Evolutionary conservation across 2,329 filamentous ascomycete species (phyloP), one percentile per base, ranked within the genome.

Genomic region (Penicillium crustosum): DNA sequence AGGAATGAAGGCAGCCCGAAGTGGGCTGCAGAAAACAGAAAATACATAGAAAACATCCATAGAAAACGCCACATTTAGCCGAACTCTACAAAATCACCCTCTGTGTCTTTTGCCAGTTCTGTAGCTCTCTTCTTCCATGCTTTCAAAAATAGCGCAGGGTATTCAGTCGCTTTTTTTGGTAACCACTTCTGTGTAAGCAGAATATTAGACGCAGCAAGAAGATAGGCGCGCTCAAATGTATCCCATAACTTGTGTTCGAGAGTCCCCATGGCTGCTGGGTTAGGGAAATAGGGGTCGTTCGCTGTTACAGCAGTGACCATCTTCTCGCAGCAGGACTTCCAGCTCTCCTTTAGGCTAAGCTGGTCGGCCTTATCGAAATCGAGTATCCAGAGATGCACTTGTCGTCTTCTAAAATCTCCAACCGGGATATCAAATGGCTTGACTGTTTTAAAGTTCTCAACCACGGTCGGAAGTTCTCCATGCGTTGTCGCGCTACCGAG

Each of bases 231-330:
- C 19, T 48, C 29, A n/a, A 48, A 48, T n/a, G 13, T 13, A 33
- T 35, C 45, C 45, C 31, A 48, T 17, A 48, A n/a, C 13, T 17
- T 48, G 15, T 35, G 19, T 48, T 48, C 45, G 5, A 48, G 29
- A 6, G 13, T 23, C n/a, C 31, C 45, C 6, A 9, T 23, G 8
- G 31, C 19, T 23, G 45, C 31, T 35, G 45, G 45, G 29, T 35
- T 48, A 6, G 45, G 45, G 19, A 48, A 48, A 48, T 48, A 48
- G 1, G 45, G 45, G 19, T 48, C 45, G n/a, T 48, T 48, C 2
- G 45, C 45, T 21, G 45, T 48, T 31, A 48, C 45, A 23, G 45
- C 45, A 25, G 45, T 48, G 13, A 48, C 45, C 45, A 48, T 48
- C 15, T 4, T 48, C 12, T 35, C 31, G 8, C 45, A 35, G 45